Evolutionary conservation across 805 yeast species (phyloP).

Genomic region (Saturnispora dispora): DNA sequence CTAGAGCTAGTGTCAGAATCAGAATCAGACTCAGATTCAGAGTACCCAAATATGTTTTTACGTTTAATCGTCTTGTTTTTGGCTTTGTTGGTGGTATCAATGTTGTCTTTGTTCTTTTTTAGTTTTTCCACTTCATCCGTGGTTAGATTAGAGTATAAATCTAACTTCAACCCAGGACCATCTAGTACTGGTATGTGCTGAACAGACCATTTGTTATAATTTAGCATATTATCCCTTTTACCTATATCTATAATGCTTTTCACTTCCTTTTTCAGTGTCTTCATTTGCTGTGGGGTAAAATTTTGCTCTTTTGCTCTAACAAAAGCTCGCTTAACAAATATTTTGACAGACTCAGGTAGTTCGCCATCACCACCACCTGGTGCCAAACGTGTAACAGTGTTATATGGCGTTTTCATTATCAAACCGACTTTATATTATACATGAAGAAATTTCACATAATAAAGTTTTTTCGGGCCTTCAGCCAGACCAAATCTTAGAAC

Average conservation of each 20-base stretch:
- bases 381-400: background rate
- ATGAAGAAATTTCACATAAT: background rate
- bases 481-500: background rate
- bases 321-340: slow-evolving; percentile 29
- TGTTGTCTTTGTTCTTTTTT: background rate
- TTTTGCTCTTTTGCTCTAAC: slow-evolving; percentile 24
- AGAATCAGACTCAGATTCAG: slow-evolving; percentile 13
- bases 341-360: slow-evolving; percentile 1
- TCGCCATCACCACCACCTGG: background rate
- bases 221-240: slow-evolving; percentile 32
- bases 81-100: background rate
- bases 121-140: background rate
- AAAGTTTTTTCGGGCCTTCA: background rate
- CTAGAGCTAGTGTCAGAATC: slow-evolving; percentile 1
- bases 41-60: slow-evolving; percentile 15
- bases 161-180: slow-evolving; percentile 10
- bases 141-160: slow-evolving; percentile 3
- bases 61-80: background rate
- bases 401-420: slow-evolving; percentile 1
- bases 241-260: slow-evolving; percentile 43
- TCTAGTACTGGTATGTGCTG: slow-evolving; percentile 40
- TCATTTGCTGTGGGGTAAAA: slow-evolving; percentile 27
- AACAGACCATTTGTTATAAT: slow-evolving; percentile 44
- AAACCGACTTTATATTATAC: background rate
- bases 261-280: slow-evolving; percentile 32